Conservation (phyloP, 192 early-diverging fungal genomes). For the Piromyces sp. region DNA sequence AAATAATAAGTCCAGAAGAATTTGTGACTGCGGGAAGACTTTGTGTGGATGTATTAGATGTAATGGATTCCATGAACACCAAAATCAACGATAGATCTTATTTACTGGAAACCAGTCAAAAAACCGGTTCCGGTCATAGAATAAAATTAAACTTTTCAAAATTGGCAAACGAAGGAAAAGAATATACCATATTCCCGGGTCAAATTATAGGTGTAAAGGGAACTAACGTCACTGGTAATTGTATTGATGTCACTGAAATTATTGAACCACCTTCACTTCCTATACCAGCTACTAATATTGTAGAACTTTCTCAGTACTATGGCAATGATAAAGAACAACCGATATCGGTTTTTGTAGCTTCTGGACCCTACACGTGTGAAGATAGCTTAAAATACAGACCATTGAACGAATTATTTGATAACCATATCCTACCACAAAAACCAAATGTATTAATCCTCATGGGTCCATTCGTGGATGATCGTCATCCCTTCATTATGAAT, state of each 20-base stretch:
- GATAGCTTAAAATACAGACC: slow-evolving; percentile 68
- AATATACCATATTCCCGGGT: slow-evolving; percentile 49
- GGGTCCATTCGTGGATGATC: slow-evolving; percentile 30
- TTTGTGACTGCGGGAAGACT: background rate
- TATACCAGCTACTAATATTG: slow-evolving; percentile 20
- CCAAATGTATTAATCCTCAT: slow-evolving; percentile 67
- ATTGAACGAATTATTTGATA: slow-evolving; percentile 50
- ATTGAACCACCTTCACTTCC: slow-evolving; percentile 23
- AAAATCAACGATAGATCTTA: background rate
- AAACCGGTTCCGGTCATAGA: background rate
- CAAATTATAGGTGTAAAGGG: slow-evolving; percentile 66
- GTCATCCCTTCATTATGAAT: slow-evolving; percentile 11
- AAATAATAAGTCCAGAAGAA: background rate
- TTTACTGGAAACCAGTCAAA: background rate
- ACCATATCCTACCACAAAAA: slow-evolving; percentile 26
- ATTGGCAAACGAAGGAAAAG: background rate
- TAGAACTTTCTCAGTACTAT: slow-evolving; percentile 22
- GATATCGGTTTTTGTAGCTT: slow-evolving; percentile 36
- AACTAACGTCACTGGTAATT: slow-evolving; percentile 19
- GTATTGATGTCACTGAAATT: slow-evolving; percentile 12
- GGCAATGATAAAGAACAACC: slow-evolving; percentile 11
- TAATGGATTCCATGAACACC: background rate
- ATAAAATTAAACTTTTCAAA: background rate
- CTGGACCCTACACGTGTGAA: slow-evolving; percentile 74
- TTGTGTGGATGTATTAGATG: background rate